These are phyloP conservation scores for Cladosporium colombiae DNA, from an alignment of 2,329 filamentous ascomycete species.

Conservation along the genomic window DNA sequence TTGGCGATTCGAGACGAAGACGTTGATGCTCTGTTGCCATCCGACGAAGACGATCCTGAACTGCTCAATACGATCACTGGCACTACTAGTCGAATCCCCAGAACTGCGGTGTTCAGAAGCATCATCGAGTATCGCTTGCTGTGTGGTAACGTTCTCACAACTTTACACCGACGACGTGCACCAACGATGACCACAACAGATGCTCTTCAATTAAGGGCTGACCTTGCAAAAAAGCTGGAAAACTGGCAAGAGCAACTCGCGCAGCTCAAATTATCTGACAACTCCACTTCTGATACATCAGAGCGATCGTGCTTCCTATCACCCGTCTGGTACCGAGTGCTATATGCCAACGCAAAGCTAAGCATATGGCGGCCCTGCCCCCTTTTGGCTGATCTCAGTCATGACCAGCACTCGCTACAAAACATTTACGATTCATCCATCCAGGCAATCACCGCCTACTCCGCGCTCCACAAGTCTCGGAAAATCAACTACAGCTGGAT, in stretches of 20 bases:
- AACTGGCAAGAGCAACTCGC: slow-evolving; percentile 36
- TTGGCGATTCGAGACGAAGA: slow-evolving; percentile 46
- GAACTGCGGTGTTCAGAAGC: slow-evolving; percentile 41
- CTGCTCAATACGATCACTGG: not conserved
- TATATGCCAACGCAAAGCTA: slow-evolving; percentile 47
- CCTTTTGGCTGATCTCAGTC: slow-evolving; percentile 22
- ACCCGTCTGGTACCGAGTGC: slow-evolving; percentile 46
- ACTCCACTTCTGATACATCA: slow-evolving; percentile 24
- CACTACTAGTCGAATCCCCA: not conserved
- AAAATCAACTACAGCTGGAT: slow-evolving; percentile 54
- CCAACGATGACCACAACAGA: slow-evolving; percentile 20
- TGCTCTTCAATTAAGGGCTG: slow-evolving; percentile 26
- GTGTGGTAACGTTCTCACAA: slow-evolving; percentile 43
- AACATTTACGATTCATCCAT: slow-evolving; percentile 43
- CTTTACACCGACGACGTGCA: slow-evolving; percentile 37
- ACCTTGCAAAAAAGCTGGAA: slow-evolving; percentile 37
- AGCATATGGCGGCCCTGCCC: slow-evolving; percentile 48
- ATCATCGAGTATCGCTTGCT: slow-evolving; percentile 45
- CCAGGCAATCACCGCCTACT: slow-evolving; percentile 46
- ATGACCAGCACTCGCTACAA: slow-evolving; percentile 23
- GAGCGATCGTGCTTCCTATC: slow-evolving; percentile 44
- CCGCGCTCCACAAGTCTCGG: slow-evolving; percentile 46
- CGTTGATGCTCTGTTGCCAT: slow-evolving; percentile 43
- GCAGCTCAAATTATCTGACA: slow-evolving; percentile 33
- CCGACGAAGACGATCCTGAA: slow-evolving; percentile 22